Percentiles rank a stretch among this genome's conserved stretches.
phyloP scores from a whole-genome alignment of 1,139 yeast species.

The Magnusiomyces paraingens region DNA sequence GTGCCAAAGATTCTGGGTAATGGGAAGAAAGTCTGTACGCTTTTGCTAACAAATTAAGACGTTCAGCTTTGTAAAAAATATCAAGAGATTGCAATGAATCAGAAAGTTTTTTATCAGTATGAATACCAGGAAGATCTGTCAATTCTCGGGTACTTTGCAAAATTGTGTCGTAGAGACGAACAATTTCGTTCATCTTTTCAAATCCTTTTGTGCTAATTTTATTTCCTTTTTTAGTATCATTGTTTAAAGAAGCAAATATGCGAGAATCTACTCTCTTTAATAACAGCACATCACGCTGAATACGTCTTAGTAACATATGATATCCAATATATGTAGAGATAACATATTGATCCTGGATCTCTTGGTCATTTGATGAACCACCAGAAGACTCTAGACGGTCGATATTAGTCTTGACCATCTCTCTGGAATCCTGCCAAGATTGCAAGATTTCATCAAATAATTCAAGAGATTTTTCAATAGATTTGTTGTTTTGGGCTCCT shows the following conservation, averaged over 20 bases:
- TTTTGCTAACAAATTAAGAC: constrained; percentile 43
- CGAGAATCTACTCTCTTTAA: constrained; percentile 30
- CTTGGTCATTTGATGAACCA: constrained; percentile 38
- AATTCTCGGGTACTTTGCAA: constrained; percentile 48
- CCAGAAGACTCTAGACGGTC: constrained; percentile 41
- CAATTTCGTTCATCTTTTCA: constrained; percentile 40
- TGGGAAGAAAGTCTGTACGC: constrained; percentile 44
- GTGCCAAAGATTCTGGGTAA: constrained; percentile 50
- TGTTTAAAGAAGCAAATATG: constrained; percentile 23
- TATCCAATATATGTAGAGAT: constrained; percentile 69
- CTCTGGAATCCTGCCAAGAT: constrained; percentile 53
- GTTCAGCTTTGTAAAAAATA: constrained; percentile 42
- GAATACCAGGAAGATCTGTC: constrained; percentile 83
- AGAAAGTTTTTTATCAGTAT: constrained; percentile 67
- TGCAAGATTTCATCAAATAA: constrained; percentile 42
- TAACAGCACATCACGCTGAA: constrained; percentile 62
- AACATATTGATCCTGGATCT: constrained; percentile 67
- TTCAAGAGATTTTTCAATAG: constrained; percentile 26
- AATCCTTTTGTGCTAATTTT: constrained; percentile 20
- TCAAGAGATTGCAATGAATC: constrained; percentile 47
- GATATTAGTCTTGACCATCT: constrained; percentile 46
- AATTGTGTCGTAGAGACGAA: constrained; percentile 47
- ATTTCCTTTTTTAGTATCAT: constrained; percentile 21
- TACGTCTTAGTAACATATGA: constrained; percentile 55
- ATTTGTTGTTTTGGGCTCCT: not conserved